Base-by-base conservation (phyloP, 2,329 filamentous ascomycete species). In the Botrytis paeoniae region DNA sequence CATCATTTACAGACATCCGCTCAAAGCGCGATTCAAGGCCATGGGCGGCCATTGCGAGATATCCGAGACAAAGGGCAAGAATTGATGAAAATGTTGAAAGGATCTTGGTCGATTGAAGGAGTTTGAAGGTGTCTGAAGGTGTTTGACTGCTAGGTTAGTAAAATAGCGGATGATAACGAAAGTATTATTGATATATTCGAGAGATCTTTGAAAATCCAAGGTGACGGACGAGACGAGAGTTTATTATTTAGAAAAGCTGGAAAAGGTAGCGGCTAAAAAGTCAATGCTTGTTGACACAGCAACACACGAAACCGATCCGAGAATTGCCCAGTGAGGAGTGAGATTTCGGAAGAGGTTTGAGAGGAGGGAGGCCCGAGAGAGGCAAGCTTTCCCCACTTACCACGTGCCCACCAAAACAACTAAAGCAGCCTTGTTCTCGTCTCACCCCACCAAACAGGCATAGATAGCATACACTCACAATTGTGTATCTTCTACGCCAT, bases 21-120 rank as follows among this genome's bases (percentile, higher is more conserved):
- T 97, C 94, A 80, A 98, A 93, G 79, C 93, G 93, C 83, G 92
- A 86, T 84, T 98, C 95, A 64, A 98, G 86, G 69, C 89, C 90
- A 78, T 93, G 89, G 74, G 92, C 89, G 76, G 95, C 89, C 92
- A 95, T 90, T 74, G 20, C 22, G 32, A 60, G 32, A 4, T 68
- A 35, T 14, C 25, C 18, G 39, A 57, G 22, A 68, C 20, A 12
- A 45, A 41, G 39, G 20, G 9, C 18, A 37, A 68, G 16, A n/a
- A 37, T 20, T n/a, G 25, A n/a, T 10, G 25, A n/a, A 57, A 54
- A 9, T 29, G 48, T 32, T 54, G 35, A 68, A 57, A 37, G 48
- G 9, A n/a, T 10, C 20, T 20, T 29, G 29, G 20, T 51, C 20
- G 43, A 14, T 37, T n/a, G 43, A 37, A 51, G 54, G 18, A 37